phyloP scores from a whole-genome alignment of 2,329 filamentous ascomycete species.

The Penicillium polonicum region DNA sequence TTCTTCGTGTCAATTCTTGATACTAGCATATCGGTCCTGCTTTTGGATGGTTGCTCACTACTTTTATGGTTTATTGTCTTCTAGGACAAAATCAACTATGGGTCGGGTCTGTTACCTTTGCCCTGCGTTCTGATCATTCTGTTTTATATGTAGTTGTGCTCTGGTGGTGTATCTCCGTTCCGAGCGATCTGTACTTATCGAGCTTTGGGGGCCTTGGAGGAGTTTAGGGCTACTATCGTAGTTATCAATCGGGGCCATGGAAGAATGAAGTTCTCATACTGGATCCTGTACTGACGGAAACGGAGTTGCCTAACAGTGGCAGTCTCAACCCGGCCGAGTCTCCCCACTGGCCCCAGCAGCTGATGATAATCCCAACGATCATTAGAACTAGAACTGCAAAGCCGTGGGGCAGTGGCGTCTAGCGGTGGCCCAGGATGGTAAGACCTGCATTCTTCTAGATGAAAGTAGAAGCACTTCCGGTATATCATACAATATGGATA shows the following conservation, averaged over 20 bases:
- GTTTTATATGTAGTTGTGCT: not conserved
- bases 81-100: not conserved
- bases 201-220: not conserved
- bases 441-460: not conserved
- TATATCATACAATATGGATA: not conserved
- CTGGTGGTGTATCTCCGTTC: not conserved
- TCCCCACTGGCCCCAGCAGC: not conserved
- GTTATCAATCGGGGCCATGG: not conserved
- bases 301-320: slow-evolving; percentile 20
- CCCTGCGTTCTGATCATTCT: not conserved
- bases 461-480: not conserved
- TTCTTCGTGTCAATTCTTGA: slow-evolving; percentile 3
- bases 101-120: not conserved
- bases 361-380: not conserved
- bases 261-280: not conserved
- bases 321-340: not conserved
- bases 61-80: not conserved
- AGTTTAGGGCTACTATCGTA: not conserved
- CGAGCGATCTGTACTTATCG: not conserved
- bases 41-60: not conserved
- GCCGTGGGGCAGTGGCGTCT: slow-evolving; percentile 17
- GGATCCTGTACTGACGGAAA: not conserved
- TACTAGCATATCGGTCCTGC: not conserved
- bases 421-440: not conserved
- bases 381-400: not conserved